Evolutionary conservation across 495 filamentous ascomycete species (phyloP), one percentile per base, ranked within the genome.

Genomic region (Schizothecium vesticola): DNA sequence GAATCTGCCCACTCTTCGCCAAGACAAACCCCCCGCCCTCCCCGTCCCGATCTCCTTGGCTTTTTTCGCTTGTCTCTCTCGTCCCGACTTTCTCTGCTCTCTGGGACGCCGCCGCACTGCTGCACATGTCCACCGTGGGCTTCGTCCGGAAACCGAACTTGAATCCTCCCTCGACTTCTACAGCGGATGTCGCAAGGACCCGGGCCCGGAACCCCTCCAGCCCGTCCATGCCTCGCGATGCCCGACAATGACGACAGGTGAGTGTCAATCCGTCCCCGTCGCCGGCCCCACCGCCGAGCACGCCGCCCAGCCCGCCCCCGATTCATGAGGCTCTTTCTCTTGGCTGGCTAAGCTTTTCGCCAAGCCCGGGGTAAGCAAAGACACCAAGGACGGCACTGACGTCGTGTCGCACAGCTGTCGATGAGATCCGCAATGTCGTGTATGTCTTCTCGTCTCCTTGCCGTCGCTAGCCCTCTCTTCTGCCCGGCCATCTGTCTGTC

Each of bases 361-460:
- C 77, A 79, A 79, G 77, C 68, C 76, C 66, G 68, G 69, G 73
- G 70, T 70, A 72, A 69, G 64, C 65, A 61, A 61, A 57, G 59
- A 67, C 61, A 66, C 58, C 28, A 56, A 33, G 57, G 28, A 69
- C 26, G 63, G 63, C 16, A 56, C 43, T 58, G 63, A 65, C 63
- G 71, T 79, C 76, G 78, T 74, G 70, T 74, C 67, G 74, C 67
- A 68, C 75, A 79, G 77, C 67, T 64, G 74, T 78, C 63, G 67
- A 79, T 70, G 77, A 78, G 71, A 76, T 79, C 67, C 77, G 75
- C 65, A 79, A 78, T 78, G 77, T 77, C 70, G 70, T 79, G 77
- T 79, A 72, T 22, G 77, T 77, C 21, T 26, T 64, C 8, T 59
- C 23, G 43, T 28, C 12, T 65, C 21, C 25, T 28, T 43, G 36